phyloP scores from a whole-genome alignment of 805 yeast species.

The Phaffomyces opuntiae region DNA sequence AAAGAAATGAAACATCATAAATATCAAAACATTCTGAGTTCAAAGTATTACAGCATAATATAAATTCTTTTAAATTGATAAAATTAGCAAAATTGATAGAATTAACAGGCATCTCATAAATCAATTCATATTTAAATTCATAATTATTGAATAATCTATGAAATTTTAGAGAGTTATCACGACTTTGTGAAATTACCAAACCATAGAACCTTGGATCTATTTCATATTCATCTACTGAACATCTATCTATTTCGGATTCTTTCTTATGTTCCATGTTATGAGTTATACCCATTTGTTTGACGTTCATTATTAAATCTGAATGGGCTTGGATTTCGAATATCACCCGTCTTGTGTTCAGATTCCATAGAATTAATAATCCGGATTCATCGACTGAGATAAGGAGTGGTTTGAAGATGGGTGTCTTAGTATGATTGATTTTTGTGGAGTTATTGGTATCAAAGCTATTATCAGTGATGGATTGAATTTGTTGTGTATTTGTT shows the following conservation, averaged over 20 bases:
- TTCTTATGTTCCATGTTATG: neutral
- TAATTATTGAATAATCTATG: constrained; percentile 32
- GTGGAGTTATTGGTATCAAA: too few relatives aligned
- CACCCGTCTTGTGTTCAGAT: constrained; percentile 48
- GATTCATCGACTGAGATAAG: constrained; percentile 51
- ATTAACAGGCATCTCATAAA: constrained; percentile 59
- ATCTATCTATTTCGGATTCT: too few relatives aligned
- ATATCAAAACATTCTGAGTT: constrained; percentile 62
- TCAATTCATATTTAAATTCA: constrained; percentile 12
- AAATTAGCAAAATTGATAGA: constrained; percentile 66
- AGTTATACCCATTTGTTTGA: constrained; percentile 36
- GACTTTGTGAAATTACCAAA: constrained; percentile 54
- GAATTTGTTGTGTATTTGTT: too few relatives aligned
- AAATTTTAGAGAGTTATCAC: constrained; percentile 49
- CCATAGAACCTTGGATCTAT: constrained; percentile 28
- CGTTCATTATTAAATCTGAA: constrained; percentile 39
- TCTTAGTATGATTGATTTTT: neutral
- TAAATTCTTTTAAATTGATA: constrained; percentile 28
- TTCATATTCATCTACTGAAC: constrained; percentile 8
- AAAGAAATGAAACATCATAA: constrained; percentile 32
- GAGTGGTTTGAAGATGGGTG: constrained; percentile 24
- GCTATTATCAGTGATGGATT: too few relatives aligned
- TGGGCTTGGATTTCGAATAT: constrained; percentile 56
- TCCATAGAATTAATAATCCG: constrained; percentile 66
- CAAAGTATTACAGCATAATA: constrained; percentile 57